Conservation (phyloP, 148 eudicot genomes). For the Talinum fruticosum region DNA sequence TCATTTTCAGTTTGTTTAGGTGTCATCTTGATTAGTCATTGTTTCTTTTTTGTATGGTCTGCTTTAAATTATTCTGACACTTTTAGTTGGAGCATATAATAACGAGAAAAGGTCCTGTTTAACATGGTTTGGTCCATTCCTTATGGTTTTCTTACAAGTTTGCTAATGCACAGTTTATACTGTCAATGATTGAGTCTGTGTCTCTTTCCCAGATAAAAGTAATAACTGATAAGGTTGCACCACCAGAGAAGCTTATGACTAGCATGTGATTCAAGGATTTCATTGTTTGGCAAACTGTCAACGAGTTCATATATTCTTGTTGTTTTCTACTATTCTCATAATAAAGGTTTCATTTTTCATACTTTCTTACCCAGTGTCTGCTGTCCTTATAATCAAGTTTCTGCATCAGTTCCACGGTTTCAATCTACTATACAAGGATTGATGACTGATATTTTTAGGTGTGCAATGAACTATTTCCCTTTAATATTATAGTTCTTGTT, state of each 20-base stretch:
- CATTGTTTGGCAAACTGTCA: neutral
- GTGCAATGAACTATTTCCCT: slow-evolving; percentile 12
- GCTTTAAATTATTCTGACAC: neutral
- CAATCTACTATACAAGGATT: slow-evolving; percentile 44
- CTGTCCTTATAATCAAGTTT: slow-evolving; percentile 2
- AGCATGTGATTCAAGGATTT: neutral
- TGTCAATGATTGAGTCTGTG: neutral
- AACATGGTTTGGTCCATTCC: neutral
- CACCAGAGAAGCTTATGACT: neutral
- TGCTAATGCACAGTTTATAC: neutral
- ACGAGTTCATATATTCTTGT: neutral
- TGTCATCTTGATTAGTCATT: slow-evolving; percentile 1
- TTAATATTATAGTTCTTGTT: neutral
- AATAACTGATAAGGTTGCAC: neutral
- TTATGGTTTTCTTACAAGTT: neutral
- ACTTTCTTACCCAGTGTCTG: neutral
- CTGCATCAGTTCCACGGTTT: slow-evolving; percentile 29
- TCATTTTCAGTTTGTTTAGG: neutral
- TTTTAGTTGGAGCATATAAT: neutral
- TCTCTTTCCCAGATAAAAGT: too few relatives aligned
- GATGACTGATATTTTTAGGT: slow-evolving; percentile 61
- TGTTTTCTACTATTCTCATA: neutral
- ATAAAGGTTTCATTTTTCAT: neutral
- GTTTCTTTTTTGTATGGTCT: neutral
- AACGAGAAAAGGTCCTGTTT: neutral